Evolutionary conservation across 192 early-diverging fungal species (phyloP).

Genomic region (Tieghemiomyces parasiticus): DNA sequence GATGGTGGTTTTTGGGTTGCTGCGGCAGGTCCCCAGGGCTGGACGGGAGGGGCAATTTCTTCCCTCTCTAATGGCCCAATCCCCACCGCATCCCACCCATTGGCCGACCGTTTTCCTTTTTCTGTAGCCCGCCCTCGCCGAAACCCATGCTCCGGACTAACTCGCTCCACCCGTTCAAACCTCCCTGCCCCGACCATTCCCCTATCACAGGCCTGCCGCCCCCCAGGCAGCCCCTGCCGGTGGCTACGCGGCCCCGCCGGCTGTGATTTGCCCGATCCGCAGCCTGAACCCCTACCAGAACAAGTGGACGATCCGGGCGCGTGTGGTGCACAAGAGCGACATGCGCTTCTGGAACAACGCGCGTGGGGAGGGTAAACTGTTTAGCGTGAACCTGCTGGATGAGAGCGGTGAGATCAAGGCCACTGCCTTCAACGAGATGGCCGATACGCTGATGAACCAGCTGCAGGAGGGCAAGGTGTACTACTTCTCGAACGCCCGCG

Average conservation of each 20-base stretch:
- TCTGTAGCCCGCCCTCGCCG: too few species aligned
- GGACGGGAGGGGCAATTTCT: too few species aligned
- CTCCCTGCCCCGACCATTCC: too few species aligned
- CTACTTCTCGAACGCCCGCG: slow-evolving; percentile 62
- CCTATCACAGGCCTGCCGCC: too few species aligned
- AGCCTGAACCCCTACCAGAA: slow-evolving; percentile 79
- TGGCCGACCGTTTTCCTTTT: too few species aligned
- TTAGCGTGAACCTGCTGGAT: slow-evolving; percentile 78
- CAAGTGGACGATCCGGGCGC: slow-evolving; percentile 91
- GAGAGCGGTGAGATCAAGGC: slow-evolving; percentile 86
- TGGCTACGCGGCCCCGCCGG: background rate
- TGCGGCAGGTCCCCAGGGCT: too few species aligned
- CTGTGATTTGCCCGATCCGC: slow-evolving; percentile 40
- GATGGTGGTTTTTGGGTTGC: too few species aligned
- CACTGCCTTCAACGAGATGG: slow-evolving; percentile 84
- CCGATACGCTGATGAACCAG: slow-evolving; percentile 56
- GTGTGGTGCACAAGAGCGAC: slow-evolving; percentile 69
- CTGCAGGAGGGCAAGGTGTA: slow-evolving; percentile 73
- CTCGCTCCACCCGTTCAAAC: too few species aligned
- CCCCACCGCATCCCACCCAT: too few species aligned
- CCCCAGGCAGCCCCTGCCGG: too few species aligned
- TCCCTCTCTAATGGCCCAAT: too few species aligned
- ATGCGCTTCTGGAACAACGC: slow-evolving; percentile 70
- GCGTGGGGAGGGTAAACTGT: slow-evolving; percentile 67
- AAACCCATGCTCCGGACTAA: too few species aligned